Conservation (phyloP, 257 asterid genomes). For the Leptodermis oblonga region DNA sequence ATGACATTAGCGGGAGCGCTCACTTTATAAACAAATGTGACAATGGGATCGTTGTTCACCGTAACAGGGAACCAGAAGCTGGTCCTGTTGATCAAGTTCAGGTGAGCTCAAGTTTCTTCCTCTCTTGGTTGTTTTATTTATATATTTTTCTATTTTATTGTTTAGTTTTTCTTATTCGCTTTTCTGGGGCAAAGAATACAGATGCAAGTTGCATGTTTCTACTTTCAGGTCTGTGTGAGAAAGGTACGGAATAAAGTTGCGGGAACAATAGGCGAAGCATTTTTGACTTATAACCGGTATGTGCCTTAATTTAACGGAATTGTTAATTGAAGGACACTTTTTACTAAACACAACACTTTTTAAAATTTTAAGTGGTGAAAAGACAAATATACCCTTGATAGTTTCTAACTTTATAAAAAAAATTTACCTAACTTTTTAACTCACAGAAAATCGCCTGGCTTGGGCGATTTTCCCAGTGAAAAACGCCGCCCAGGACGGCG, state of each 20-base stretch:
- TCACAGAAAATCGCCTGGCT: no score
- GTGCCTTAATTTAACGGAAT: slow-evolving; percentile 3
- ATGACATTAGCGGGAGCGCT: slow-evolving; percentile 98
- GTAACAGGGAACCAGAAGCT: slow-evolving; percentile 78
- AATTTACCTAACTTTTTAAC: no score
- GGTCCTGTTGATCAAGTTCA: slow-evolving; percentile 84
- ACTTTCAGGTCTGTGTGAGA: slow-evolving; percentile 71
- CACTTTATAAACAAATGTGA: slow-evolving; percentile 97
- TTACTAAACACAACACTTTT: no score
- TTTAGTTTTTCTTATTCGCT: background rate
- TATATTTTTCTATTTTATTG: background rate
- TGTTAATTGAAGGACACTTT: no score
- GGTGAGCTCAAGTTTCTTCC: slow-evolving; percentile 36
- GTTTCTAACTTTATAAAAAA: no score
- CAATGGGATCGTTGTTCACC: slow-evolving; percentile 90
- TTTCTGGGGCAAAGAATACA: background rate
- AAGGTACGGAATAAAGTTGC: slow-evolving; percentile 91
- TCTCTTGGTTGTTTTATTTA: background rate
- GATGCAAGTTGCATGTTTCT: slow-evolving; percentile 8
- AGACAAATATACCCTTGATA: no score
- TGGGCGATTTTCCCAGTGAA: no score
- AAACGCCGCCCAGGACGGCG: no score
- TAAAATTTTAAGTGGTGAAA: no score
- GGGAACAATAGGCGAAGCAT: slow-evolving; percentile 89
- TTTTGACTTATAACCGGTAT: slow-evolving; percentile 74